Evolutionary conservation across 768 basidiomycete genomes (phyloP).

Genomic region (Melanogaster broomeanus): DNA sequence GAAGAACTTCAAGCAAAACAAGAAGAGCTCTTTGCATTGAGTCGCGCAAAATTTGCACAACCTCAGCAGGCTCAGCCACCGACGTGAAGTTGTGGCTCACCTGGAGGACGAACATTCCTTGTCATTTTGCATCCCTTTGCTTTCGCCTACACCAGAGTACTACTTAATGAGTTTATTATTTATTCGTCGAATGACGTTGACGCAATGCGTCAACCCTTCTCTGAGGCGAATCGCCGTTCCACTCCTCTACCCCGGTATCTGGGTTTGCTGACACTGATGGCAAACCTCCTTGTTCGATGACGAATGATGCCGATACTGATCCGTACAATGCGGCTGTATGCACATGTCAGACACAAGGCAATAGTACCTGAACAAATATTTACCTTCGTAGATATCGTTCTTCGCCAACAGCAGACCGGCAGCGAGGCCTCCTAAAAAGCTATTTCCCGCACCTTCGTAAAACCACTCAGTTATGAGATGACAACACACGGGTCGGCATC

Average conservation of each 20-base stretch:
- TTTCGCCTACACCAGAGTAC: slow-evolving; percentile 23
- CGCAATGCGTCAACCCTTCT: slow-evolving; percentile 56
- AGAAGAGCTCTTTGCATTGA: slow-evolving; percentile 90
- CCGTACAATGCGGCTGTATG: slow-evolving; percentile 67
- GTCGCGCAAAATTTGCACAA: slow-evolving; percentile 76
- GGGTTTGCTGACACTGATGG: slow-evolving; percentile 46
- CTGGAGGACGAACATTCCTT: background rate
- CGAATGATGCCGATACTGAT: slow-evolving; percentile 79
- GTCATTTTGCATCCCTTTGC: slow-evolving; percentile 7
- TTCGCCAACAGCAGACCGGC: slow-evolving; percentile 63
- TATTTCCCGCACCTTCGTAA: slow-evolving; percentile 80
- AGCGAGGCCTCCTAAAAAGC: slow-evolving; percentile 82
- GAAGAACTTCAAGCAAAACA: slow-evolving; percentile 89
- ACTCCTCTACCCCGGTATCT: slow-evolving; percentile 39
- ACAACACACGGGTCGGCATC: slow-evolving; percentile 2
- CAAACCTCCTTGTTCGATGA: slow-evolving; percentile 80
- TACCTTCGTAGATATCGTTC: slow-evolving; percentile 70
- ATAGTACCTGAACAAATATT: slow-evolving; percentile 16
- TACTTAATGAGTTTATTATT: slow-evolving; percentile 35
- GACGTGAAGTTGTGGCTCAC: background rate
- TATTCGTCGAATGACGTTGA: slow-evolving; percentile 38
- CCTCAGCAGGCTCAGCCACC: slow-evolving; percentile 41
- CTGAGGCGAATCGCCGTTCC: slow-evolving; percentile 74
- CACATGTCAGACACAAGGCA: slow-evolving; percentile 15
- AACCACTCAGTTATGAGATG: slow-evolving; percentile 2